These are phyloP conservation scores for Trypethelium eluteriae DNA, from an alignment of 495 filamentous ascomycete genomes.

Conservation along the genomic window DNA sequence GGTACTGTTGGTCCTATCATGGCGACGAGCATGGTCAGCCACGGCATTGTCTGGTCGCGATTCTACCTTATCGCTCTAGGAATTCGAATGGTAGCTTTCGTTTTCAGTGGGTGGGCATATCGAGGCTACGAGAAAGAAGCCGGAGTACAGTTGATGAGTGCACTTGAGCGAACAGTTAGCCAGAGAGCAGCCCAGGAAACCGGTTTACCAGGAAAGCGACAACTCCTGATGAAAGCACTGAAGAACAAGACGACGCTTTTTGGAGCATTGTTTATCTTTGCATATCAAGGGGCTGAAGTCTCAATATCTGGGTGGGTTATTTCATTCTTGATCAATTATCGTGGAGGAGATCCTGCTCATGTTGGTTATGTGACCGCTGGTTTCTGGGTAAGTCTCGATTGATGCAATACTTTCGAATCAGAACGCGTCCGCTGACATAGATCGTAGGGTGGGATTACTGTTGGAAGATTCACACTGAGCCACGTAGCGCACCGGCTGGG, in stretches of 20 bases:
- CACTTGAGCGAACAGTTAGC: conserved; percentile 35
- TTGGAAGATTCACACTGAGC: conserved; percentile 61
- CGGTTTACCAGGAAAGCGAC: conserved; percentile 24
- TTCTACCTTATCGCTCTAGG: conserved; percentile 54
- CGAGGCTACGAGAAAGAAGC: conserved; percentile 49
- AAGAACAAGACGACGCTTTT: conserved; percentile 56
- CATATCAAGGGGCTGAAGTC: conserved; percentile 74
- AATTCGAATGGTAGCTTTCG: conserved; percentile 44
- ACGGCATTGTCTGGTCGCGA: conserved; percentile 45
- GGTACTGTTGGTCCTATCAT: conserved; percentile 59
- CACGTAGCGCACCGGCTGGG: conserved; percentile 56
- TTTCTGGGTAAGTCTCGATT: conserved; percentile 54
- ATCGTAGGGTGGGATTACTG: conserved; percentile 51
- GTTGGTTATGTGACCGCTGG: conserved; percentile 78
- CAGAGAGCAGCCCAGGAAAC: conserved; percentile 20
- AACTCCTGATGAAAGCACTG: conserved; percentile 42
- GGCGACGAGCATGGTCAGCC: conserved; percentile 57
- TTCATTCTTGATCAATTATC: conserved; percentile 64
- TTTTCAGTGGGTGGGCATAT: conserved; percentile 51
- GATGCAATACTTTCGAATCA: not conserved
- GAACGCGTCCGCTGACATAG: not conserved
- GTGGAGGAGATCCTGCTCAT: conserved; percentile 54
- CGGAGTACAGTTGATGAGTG: conserved; percentile 32
- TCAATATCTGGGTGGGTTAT: conserved; percentile 73
- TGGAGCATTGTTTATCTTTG: conserved; percentile 70